Conservation (phyloP, 768 basidiomycete genomes). For the Lactarius trivialis region DNA sequence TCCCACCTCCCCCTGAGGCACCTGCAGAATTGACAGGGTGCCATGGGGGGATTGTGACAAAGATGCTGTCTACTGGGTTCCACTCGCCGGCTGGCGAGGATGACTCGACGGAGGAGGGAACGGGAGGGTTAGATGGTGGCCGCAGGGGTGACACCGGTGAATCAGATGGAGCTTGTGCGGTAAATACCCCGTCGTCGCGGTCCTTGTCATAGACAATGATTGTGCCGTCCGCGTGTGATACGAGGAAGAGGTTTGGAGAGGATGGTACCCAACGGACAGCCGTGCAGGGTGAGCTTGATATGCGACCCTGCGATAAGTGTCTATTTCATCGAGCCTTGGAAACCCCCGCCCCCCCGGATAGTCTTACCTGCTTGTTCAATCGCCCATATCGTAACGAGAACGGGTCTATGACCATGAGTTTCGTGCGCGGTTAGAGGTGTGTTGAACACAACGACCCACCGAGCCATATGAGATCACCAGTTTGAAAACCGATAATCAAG, state of each 20-base stretch:
- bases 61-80: conserved; percentile 71
- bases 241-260: conserved; percentile 74
- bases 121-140: conserved; percentile 25
- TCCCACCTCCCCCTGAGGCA: conserved; percentile 27
- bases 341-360: not conserved
- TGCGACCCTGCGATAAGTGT: conserved; percentile 50
- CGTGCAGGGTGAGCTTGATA: conserved; percentile 77
- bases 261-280: conserved; percentile 85
- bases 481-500: conserved; percentile 84
- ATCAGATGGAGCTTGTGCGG: conserved; percentile 48
- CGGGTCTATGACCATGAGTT: conserved; percentile 47
- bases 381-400: conserved; percentile 75
- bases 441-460: conserved; percentile 41
- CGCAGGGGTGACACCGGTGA: conserved; percentile 22
- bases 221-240: conserved; percentile 83
- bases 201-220: conserved; percentile 89
- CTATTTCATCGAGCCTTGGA: not conserved
- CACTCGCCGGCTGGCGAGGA: conserved; percentile 44
- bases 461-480: conserved; percentile 96
- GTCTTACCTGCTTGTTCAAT: conserved; percentile 73
- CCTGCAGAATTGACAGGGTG: conserved; percentile 55
- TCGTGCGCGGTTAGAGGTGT: conserved; percentile 8
- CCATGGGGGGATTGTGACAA: conserved; percentile 83
- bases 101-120: conserved; percentile 25
- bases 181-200: conserved; percentile 77